Evolutionary conservation across 768 basidiomycete genomes (phyloP).

Genomic region (Tubosaeta brunneosetosa): DNA sequence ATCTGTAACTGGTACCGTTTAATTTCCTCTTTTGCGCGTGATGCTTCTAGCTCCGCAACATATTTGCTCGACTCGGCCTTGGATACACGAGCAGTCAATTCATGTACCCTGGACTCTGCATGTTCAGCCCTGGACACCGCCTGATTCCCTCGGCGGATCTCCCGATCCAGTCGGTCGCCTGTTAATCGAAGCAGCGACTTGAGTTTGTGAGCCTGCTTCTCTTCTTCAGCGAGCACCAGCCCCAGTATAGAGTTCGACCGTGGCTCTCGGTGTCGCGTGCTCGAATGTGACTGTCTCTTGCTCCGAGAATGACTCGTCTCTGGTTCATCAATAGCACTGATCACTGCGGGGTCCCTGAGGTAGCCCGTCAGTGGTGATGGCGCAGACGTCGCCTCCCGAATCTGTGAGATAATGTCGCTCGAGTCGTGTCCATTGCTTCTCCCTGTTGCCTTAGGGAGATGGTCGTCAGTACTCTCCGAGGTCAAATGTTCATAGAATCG

Average conservation of each 20-base stretch:
- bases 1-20: conserved; percentile 44
- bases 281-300: conserved; percentile 31
- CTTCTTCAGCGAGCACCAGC: conserved; percentile 48
- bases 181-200: conserved; percentile 49
- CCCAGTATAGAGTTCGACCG: conserved; percentile 38
- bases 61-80: conserved; percentile 41
- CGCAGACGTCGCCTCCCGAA: conserved; percentile 42
- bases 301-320: conserved; percentile 30
- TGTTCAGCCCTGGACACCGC: conserved; percentile 47
- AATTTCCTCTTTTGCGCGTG: conserved; percentile 43
- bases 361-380: conserved; percentile 43
- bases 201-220: conserved; percentile 51
- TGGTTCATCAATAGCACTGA: conserved; percentile 31
- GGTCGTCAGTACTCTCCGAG: conserved; percentile 14
- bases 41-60: conserved; percentile 35
- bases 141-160: conserved; percentile 51
- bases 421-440: conserved; percentile 6
- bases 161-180: conserved; percentile 51
- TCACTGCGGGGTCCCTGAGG: conserved; percentile 41
- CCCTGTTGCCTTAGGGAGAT: conserved; percentile 8
- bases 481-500: conserved; percentile 30
- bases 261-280: conserved; percentile 38
- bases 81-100: conserved; percentile 35
- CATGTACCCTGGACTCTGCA: conserved; percentile 46
- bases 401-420: conserved; percentile 35